A percentile compares a stretch with the other conserved stretches of the same genome.
Evolutionary conservation across 495 filamentous ascomycete species (phyloP).

Genomic region (Penicillium longicatenatum): DNA sequence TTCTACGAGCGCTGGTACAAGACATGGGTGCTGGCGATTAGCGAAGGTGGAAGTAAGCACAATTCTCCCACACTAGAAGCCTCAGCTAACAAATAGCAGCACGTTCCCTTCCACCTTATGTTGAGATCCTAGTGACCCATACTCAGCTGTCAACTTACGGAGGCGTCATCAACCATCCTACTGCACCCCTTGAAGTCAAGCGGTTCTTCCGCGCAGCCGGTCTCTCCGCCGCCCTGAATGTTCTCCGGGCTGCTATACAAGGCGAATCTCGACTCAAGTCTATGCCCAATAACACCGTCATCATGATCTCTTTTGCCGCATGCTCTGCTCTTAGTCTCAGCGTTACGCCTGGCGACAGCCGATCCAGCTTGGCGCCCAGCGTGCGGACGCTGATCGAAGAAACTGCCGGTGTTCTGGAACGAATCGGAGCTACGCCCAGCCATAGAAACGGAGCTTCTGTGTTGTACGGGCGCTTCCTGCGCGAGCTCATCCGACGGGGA

Average conservation of each 20-base stretch:
- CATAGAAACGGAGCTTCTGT: conserved; percentile 66
- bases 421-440: conserved; percentile 62
- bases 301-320: conserved; percentile 76
- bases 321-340: conserved; percentile 69
- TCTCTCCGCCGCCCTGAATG: conserved; percentile 68
- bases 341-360: conserved; percentile 53
- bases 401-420: conserved; percentile 66
- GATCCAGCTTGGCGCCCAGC: conserved; percentile 64
- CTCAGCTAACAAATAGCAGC: conserved; percentile 37
- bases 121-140: conserved; percentile 73
- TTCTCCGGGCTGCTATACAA: conserved; percentile 72
- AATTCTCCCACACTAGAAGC: not conserved
- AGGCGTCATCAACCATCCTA: conserved; percentile 73
- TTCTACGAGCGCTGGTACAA: conserved; percentile 66
- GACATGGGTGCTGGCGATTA: conserved; percentile 61
- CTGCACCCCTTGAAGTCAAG: conserved; percentile 67
- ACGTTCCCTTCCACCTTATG: conserved; percentile 66
- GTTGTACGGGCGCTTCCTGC: conserved; percentile 62
- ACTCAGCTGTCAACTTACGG: conserved; percentile 72
- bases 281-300: conserved; percentile 77
- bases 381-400: conserved; percentile 69
- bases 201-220: conserved; percentile 70
- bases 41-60: conserved; percentile 53
- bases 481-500: conserved; percentile 55
- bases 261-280: conserved; percentile 68